Evolutionary conservation across 768 basidiomycete genomes (phyloP), one percentile per base, ranked within the genome.

Genomic region (Tylopilus rubrobrunneus): DNA sequence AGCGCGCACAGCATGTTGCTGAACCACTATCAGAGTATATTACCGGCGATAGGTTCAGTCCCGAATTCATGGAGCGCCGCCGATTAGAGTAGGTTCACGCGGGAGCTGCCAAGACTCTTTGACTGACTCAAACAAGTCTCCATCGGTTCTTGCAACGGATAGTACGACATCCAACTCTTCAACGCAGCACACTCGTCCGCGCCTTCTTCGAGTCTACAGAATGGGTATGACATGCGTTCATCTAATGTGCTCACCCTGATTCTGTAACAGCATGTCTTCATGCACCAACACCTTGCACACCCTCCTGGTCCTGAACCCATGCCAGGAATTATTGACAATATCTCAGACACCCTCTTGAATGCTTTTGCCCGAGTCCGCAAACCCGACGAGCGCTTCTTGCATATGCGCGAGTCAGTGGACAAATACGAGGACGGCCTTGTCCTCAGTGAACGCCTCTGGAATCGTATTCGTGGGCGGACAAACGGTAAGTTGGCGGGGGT

Each of bases 121-220:
- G 54, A 36, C 56, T 52, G 42, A 52, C 58, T 21, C 34, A 39
- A 39, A 12, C 11, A 61, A 98, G 97, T 58, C 82, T 99, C 9
- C 87, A 97, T 68, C 89, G 91, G 43, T 99, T 98, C 74, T 71
- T 98, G 39, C 84, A 95, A 67, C 86, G 97, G 33, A 72, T 98
- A 54, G 78, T 90, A n/a, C 83, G 92, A 33, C 97, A 99, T 68
- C 95, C 97, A 14, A 98, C 91, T 2, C 76, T 99, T 12, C 92
- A 96, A 68, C 81, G 97, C 48, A 90, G 89, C 57, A 88, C 87
- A 9, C 83, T 98, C 29, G 78, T 97, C n/a, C 85, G 88, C 8
- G 90, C 92, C 28, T 99, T 99, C 76, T 86, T 98, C 54, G 91
- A 93, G 68, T 96, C 94, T 4, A 89, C 91, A 33, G 97, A 99